Percentiles rank a stretch among this genome's conserved stretches.
Evolutionary conservation across 2,329 filamentous ascomycete species (phyloP).

Genomic region (Xylaria multiplex): DNA sequence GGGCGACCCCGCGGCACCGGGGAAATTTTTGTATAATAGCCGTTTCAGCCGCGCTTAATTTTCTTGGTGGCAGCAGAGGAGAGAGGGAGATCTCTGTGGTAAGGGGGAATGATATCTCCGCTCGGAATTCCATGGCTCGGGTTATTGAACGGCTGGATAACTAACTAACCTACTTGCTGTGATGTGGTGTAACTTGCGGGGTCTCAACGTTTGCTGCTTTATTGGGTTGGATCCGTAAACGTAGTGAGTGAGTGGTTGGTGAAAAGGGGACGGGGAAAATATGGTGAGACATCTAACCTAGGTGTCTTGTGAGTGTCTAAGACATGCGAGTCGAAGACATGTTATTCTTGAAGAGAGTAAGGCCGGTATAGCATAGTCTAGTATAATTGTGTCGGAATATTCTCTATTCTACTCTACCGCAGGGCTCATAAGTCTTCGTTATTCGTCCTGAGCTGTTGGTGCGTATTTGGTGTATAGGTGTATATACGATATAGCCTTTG

Average conservation of each 20-base stretch:
- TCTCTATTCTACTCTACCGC: background rate
- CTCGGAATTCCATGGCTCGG: background rate
- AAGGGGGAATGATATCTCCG: background rate
- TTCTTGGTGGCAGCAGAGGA: too few species aligned
- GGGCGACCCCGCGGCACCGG: too few species aligned
- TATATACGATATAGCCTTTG: background rate
- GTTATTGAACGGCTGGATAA: too few species aligned
- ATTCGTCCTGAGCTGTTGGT: background rate
- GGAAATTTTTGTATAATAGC: slow-evolving; percentile 19
- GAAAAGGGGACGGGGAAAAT: background rate
- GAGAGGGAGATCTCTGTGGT: background rate
- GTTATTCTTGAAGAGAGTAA: background rate
- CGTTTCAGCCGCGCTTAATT: slow-evolving; percentile 13
- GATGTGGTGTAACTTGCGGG: too few species aligned
- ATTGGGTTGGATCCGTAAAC: too few species aligned
- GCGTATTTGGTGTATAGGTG: background rate
- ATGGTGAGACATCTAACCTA: background rate
- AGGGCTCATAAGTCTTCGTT: background rate
- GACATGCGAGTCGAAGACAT: background rate
- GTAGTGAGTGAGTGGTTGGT: too few species aligned
- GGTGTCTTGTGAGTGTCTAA: background rate
- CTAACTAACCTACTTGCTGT: too few species aligned
- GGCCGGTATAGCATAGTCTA: background rate
- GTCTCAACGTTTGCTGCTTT: too few species aligned
- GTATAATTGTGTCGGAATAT: background rate